These are phyloP conservation scores for Coleophoma eucalyptorum DNA, from an alignment of 2,329 filamentous ascomycete genomes.

Conservation along the genomic window DNA sequence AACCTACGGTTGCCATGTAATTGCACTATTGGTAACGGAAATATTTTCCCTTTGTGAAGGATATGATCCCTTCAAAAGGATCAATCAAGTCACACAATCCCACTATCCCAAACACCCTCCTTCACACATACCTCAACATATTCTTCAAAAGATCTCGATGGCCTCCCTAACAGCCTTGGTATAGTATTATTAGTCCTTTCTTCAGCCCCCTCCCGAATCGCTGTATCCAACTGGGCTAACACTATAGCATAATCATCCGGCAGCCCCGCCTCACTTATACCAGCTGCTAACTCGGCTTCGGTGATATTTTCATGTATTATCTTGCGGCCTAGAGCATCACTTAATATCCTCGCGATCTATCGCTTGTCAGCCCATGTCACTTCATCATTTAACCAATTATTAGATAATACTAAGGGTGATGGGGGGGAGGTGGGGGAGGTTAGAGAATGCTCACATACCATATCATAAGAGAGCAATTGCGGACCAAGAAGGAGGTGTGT, in stretches of 20 bases:
- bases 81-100: too few species aligned
- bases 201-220: conserved; percentile 12
- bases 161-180: conserved; percentile 9
- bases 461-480: conserved; percentile 27
- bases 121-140: conserved; percentile 5
- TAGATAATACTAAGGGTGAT: too few species aligned
- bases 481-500: conserved; percentile 32
- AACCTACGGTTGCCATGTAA: too few species aligned
- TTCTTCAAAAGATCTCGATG: conserved; percentile 10
- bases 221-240: conserved; percentile 15
- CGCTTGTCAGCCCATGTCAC: background rate
- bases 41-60: too few species aligned
- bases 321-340: conserved; percentile 7
- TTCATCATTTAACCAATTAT: background rate
- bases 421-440: too few species aligned
- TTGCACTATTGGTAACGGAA: too few species aligned
- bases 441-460: conserved; percentile 13
- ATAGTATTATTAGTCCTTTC: conserved; percentile 13
- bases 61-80: too few species aligned
- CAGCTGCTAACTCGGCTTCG: conserved; percentile 9
- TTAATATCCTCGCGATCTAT: conserved; percentile 12
- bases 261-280: conserved; percentile 6
- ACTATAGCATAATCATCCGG: conserved; percentile 11
- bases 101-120: too few species aligned
- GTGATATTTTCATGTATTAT: conserved; percentile 14